Evolutionary conservation across 768 basidiomycete genomes (phyloP).

Genomic region (Hypholoma fasciculare): DNA sequence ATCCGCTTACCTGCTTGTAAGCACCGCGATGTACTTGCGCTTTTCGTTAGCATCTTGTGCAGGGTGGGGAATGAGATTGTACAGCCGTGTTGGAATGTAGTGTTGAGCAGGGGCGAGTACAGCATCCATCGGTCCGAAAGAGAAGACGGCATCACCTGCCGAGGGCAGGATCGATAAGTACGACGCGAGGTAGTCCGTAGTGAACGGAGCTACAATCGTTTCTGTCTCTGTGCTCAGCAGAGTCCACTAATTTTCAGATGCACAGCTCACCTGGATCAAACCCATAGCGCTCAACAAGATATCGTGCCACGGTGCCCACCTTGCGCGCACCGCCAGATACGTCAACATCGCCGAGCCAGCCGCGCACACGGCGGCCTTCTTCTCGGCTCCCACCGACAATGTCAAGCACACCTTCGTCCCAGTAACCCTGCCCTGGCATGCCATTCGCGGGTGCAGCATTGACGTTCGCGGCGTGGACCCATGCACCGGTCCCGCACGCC

Average conservation of each 20-base stretch:
- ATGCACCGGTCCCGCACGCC: slow-evolving; percentile 78
- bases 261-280: slow-evolving; percentile 62
- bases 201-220: slow-evolving; percentile 74
- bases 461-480: slow-evolving; percentile 57
- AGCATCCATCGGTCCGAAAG: slow-evolving; percentile 80
- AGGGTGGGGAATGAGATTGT: slow-evolving; percentile 77
- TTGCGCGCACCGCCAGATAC: slow-evolving; percentile 61
- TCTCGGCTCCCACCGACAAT: slow-evolving; percentile 77
- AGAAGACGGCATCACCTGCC: slow-evolving; percentile 71
- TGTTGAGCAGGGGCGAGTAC: slow-evolving; percentile 75
- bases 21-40: slow-evolving; percentile 68
- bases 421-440: slow-evolving; percentile 46
- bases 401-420: slow-evolving; percentile 81
- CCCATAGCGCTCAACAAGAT: slow-evolving; percentile 78
- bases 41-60: slow-evolving; percentile 77
- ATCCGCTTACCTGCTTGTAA: slow-evolving; percentile 61
- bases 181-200: slow-evolving; percentile 70
- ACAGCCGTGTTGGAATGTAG: slow-evolving; percentile 73
- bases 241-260: slow-evolving; percentile 7
- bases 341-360: slow-evolving; percentile 86
- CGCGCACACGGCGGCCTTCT: slow-evolving; percentile 69
- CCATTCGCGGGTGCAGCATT: slow-evolving; percentile 17
- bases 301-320: slow-evolving; percentile 67
- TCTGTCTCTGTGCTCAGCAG: slow-evolving; percentile 37
- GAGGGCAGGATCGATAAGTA: slow-evolving; percentile 80